These are phyloP conservation scores for Boletus rubropictus DNA, from an alignment of 768 basidiomycete genomes.

Conservation along the genomic window DNA sequence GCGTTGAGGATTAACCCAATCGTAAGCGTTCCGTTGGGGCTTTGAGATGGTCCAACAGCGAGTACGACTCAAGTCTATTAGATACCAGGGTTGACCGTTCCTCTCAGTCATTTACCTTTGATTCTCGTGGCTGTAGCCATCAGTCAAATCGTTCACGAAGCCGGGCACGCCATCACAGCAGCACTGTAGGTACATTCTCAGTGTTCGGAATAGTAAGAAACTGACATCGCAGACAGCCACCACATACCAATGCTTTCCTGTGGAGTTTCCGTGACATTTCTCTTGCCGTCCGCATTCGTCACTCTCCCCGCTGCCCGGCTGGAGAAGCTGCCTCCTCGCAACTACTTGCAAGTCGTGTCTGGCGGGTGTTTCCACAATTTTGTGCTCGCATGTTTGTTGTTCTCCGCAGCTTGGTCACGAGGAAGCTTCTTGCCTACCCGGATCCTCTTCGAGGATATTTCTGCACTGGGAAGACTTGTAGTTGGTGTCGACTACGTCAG, in stretches of 20 bases:
- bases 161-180: constrained; percentile 72
- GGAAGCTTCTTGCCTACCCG: constrained; percentile 25
- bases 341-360: constrained; percentile 57
- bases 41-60: not conserved
- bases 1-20: constrained; percentile 24
- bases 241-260: constrained; percentile 54
- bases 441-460: constrained; percentile 49
- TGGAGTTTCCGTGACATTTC: constrained; percentile 54
- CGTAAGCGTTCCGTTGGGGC: constrained; percentile 20
- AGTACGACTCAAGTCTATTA: constrained; percentile 24
- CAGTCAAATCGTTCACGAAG: constrained; percentile 72
- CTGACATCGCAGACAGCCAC: constrained; percentile 42
- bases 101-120: constrained; percentile 61
- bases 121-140: constrained; percentile 57
- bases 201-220: not conserved
- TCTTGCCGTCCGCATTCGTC: constrained; percentile 74
- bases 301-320: constrained; percentile 43
- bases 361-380: constrained; percentile 81
- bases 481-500: constrained; percentile 49
- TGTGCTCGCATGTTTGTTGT: constrained; percentile 47
- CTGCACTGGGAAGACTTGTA: constrained; percentile 49
- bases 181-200: constrained; percentile 50
- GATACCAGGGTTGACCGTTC: constrained; percentile 83
- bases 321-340: constrained; percentile 35
- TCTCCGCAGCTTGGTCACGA: constrained; percentile 32